Base-by-base conservation (phyloP, 2,329 filamentous ascomycete species). In the Xylariaceae sp. region DNA sequence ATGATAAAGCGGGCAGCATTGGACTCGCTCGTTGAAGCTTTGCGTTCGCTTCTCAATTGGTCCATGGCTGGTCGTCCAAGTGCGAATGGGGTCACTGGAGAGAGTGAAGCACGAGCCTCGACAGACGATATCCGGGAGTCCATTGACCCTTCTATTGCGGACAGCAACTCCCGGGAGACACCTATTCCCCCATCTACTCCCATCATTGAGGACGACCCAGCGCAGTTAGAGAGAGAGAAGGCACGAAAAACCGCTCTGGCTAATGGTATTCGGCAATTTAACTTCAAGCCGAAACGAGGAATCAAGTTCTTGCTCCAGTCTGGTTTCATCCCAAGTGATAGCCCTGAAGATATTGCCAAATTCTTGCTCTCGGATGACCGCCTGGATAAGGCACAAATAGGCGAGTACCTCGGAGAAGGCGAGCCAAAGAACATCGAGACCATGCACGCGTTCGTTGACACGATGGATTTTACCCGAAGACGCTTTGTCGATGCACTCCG, bases 371-470 rank as follows among this genome's bases (percentile, higher is more conserved):
- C 81, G 28, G 94, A 95, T 67, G 92, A 96, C 12, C 86, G 87
- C 26, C 79, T 99, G 3, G 91, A 97, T 76, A 99, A 99, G 76
- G 86, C 90, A 4, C 89, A 93, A 70, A 88, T 99, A 41, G 95
- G 95, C 67, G 95, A 99, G 73, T 99, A 90, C 66, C 83, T 99
- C 6, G 95, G 95, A 37, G 95, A 99, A 74, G 95, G 92, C 29
- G 94, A 99, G 9, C 82, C 92, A 1, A 88, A 93, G 69, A 96
- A 98, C 69, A 93, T 99, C 67, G 92, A 94, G 60, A 96, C 92
- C 65, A 99, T 99, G 95, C 95, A 99, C 74, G 91, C 92, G 4
- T 99, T 99, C 74, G 94, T 99, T 11, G 94, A 99, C 67, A 78
- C 82, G 17, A 97, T 99, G 92, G 91, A 98, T 43, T 99, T 99